Evolutionary conservation across 495 filamentous ascomycete species (phyloP), one percentile per base, ranked within the genome.

Genomic region (Penicillium maclennaniae): DNA sequence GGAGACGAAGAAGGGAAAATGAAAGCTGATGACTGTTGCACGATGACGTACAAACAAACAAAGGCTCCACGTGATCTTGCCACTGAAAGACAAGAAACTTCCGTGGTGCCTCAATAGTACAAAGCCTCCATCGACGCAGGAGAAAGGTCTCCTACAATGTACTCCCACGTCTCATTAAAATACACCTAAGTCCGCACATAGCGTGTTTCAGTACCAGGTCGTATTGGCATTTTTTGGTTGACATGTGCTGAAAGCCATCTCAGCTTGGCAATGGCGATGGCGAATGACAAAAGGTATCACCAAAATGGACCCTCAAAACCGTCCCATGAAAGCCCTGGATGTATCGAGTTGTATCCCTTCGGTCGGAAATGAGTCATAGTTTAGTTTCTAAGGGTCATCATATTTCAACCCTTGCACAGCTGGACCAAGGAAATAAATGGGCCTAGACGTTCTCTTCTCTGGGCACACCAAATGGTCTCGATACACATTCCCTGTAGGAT

Each of bases 41-140:
- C 46, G 38, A 61, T 61, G 58, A 61, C 54, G 58, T 27, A 54
- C 31, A 43, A 49, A 52, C 25, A 61, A 65, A 62, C 49, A 62
- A 34, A 48, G 16, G n/a, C 16, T 16, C 10, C 52, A 58, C 58
- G 58, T 62, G 59, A 59, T 4, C 4, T 46, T 44, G 21, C 20
- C 47, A 20, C 47, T 25, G 23, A 5, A 2, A 5, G 23, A 23
- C 23, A 23, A 23, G 5, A 23, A 2, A 23, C 23, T 5, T 23
- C 2, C 23, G 23, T 4, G 40, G 19, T 42, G 3, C 2, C 9
- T 37, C 2, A 37, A 7, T 37, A 37, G 10, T 7, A 37, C 9
- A 12, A 37, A 37, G n/a, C n/a, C n/a, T n/a, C 1, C 9, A n/a
- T 37, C 9, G 34, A 37, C 4, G 31, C 14, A 12, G 15, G 10